Conservation (phyloP, 1,284 basidiomycete species). For the Exobasidium rhododendri region DNA sequence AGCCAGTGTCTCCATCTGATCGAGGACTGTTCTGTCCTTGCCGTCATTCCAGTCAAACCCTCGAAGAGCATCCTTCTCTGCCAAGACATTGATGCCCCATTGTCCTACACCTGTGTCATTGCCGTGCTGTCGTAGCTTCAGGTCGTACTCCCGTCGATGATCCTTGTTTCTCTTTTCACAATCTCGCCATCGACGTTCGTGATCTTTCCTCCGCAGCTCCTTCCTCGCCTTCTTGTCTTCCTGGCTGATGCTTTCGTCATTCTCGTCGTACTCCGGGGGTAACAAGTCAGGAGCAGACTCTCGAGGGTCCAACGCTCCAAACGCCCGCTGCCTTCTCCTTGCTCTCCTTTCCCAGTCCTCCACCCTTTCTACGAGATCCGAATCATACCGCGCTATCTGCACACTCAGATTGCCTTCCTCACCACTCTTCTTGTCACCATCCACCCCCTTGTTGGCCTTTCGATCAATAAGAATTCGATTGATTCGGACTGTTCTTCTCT, state of each 20-base stretch:
- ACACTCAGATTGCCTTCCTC: conserved; percentile 26
- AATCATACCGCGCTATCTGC: conserved; percentile 34
- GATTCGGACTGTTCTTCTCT: conserved; percentile 30
- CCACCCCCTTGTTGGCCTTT: neutral
- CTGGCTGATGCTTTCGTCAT: neutral
- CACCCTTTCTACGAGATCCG: conserved; percentile 30
- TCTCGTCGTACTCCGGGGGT: neutral
- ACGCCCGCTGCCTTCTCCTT: conserved; percentile 29
- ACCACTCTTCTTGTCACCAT: neutral
- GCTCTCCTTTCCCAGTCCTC: conserved; percentile 37
- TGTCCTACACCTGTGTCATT: conserved; percentile 23
- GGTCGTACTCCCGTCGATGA: neutral
- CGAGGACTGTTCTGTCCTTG: neutral
- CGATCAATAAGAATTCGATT: conserved; percentile 24
- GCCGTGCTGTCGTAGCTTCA: conserved; percentile 14
- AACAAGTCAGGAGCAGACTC: conserved; percentile 22
- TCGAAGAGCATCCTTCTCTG: conserved; percentile 37
- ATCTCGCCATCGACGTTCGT: conserved; percentile 2
- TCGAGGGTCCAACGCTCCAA: conserved; percentile 32
- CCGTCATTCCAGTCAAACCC: conserved; percentile 38
- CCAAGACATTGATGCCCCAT: conserved; percentile 36
- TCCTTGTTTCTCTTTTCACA: neutral
- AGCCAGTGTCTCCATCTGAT: neutral
- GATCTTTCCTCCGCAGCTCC: neutral
- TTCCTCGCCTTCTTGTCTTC: neutral